Conservation (phyloP, 1,284 basidiomycete genomes). For the Cryptococcus maquisensis region DNA sequence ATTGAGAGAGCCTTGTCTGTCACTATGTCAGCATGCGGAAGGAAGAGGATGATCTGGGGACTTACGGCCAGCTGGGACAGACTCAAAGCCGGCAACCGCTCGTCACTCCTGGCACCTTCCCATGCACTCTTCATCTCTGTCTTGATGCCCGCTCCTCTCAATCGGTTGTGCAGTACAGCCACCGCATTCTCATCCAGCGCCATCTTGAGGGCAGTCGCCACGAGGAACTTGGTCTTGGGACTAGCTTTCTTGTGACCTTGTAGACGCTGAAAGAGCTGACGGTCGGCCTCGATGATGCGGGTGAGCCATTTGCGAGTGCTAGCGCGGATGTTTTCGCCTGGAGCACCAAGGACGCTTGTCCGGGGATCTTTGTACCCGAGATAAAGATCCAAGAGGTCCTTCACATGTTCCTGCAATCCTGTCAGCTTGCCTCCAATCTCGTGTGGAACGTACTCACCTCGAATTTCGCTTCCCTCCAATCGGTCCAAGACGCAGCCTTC, state of each 20-base stretch:
- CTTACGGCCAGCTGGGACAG: conserved; percentile 26
- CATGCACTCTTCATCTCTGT: conserved; percentile 3
- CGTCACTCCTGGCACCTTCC: conserved; percentile 19
- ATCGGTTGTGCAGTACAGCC: conserved; percentile 20
- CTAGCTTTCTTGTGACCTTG: conserved; percentile 1
- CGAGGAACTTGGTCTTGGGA: conserved; percentile 12
- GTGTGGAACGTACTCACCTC: neutral
- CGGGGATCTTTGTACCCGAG: conserved; percentile 11
- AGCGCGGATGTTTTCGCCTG: conserved; percentile 4
- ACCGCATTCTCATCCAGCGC: conserved; percentile 28
- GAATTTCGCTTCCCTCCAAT: conserved; percentile 1
- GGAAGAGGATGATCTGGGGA: neutral
- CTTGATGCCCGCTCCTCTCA: conserved; percentile 10
- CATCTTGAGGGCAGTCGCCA: conserved; percentile 27
- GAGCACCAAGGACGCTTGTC: conserved; percentile 9
- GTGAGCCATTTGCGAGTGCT: conserved; percentile 13
- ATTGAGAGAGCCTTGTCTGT: neutral
- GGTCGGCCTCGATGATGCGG: conserved; percentile 11
- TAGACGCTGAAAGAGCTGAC: neutral
- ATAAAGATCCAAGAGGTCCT: conserved; percentile 12
- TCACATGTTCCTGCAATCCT: conserved; percentile 7
- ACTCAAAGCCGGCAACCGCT: conserved; percentile 20
- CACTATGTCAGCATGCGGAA: neutral
- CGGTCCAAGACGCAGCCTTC: neutral
- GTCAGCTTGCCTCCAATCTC: neutral